A percentile compares a stretch with the other conserved stretches of the same genome.
Conservation (phyloP, 169 alveolate genomes). For the Theileria luwenshuni region DNA sequence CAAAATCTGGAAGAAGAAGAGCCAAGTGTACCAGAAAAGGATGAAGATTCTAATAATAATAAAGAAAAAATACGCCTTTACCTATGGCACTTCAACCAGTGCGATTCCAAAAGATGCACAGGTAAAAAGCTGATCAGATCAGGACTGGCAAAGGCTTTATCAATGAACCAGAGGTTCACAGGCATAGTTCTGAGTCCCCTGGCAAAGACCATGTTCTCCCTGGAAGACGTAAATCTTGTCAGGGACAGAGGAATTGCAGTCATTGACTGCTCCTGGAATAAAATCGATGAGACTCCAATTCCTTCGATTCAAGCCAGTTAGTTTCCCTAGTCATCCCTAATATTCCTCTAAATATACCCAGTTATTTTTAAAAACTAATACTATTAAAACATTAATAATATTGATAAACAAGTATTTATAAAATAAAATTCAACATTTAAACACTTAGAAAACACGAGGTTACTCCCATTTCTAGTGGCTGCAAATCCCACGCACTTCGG, state of each 20-base stretch:
- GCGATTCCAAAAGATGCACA: slow-evolving; percentile 92
- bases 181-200: slow-evolving; percentile 90
- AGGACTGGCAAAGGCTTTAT: slow-evolving; percentile 69
- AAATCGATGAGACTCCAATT: slow-evolving; percentile 81
- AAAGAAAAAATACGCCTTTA: slow-evolving; percentile 71
- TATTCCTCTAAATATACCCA: neutral
- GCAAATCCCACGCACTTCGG: slow-evolving; percentile 95
- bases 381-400: neutral
- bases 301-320: slow-evolving; percentile 58
- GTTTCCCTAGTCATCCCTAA: neutral
- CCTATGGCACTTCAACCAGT: slow-evolving; percentile 92
- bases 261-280: slow-evolving; percentile 95
- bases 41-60: neutral
- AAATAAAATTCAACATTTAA: neutral
- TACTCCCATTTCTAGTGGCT: slow-evolving; percentile 90
- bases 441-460: slow-evolving; percentile 41
- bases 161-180: slow-evolving; percentile 76
- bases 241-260: slow-evolving; percentile 88
- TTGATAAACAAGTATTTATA: neutral
- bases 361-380: too few relatives aligned
- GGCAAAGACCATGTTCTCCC: slow-evolving; percentile 81
- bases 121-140: slow-evolving; percentile 89
- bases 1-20: too few relatives aligned
- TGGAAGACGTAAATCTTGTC: slow-evolving; percentile 85
- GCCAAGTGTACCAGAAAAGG: neutral